phyloP scores from a whole-genome alignment of 768 basidiomycete genomes.

The Russula sp. region DNA sequence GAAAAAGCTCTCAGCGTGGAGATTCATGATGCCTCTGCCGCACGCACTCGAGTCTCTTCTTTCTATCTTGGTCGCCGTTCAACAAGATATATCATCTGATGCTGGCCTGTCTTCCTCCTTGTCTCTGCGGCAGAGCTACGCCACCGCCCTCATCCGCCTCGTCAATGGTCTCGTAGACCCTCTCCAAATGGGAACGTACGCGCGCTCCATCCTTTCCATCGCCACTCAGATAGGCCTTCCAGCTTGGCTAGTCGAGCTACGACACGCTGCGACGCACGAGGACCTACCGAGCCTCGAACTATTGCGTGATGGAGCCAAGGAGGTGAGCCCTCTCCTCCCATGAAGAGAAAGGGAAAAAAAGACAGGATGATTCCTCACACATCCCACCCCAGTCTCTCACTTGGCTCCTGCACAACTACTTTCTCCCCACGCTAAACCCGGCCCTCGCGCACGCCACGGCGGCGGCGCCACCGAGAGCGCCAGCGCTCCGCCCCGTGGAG shows the following conservation, averaged over 20 bases:
- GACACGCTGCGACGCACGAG: conserved; percentile 95
- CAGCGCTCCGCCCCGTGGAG: conserved; percentile 42
- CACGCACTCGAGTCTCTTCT: conserved; percentile 73
- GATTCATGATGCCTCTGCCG: conserved; percentile 62
- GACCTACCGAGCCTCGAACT: conserved; percentile 81
- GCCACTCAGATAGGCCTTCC: conserved; percentile 84
- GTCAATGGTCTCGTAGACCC: conserved; percentile 96
- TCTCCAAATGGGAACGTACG: conserved; percentile 81
- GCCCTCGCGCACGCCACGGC: conserved; percentile 21
- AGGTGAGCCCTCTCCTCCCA: conserved; percentile 38
- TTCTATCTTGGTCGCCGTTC: conserved; percentile 50
- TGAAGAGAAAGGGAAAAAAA: too few relatives aligned
- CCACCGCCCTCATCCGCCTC: conserved; percentile 75
- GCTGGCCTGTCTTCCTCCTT: conserved; percentile 33
- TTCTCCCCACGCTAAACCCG: conserved; percentile 65
- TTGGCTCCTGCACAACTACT: conserved; percentile 84
- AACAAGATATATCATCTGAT: conserved; percentile 40
- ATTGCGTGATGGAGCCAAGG: conserved; percentile 65
- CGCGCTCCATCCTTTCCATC: conserved; percentile 84
- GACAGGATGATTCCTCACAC: background rate
- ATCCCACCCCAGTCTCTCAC: conserved; percentile 50
- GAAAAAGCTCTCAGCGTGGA: conserved; percentile 71
- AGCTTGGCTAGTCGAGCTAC: conserved; percentile 80
- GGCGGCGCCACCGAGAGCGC: conserved; percentile 25
- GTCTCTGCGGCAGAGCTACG: conserved; percentile 66